A percentile compares a stretch with the other conserved stretches of the same genome.
Evolutionary conservation across 2,329 filamentous ascomycete genomes (phyloP).

Genomic region (Cercospora canescens): DNA sequence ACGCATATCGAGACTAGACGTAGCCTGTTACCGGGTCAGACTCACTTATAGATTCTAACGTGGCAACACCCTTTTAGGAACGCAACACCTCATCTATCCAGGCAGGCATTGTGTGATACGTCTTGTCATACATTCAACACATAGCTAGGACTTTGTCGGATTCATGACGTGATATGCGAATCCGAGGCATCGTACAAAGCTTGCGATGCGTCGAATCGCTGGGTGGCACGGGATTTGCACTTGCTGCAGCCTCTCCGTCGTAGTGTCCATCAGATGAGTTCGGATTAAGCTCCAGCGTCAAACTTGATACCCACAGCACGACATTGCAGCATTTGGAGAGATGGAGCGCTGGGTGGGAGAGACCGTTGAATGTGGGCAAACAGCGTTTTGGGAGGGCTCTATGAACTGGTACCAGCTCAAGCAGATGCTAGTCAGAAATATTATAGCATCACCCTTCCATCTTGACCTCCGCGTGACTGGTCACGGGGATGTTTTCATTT

Average conservation of each 20-base stretch:
- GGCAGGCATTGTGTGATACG: not conserved
- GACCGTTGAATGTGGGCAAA: not conserved
- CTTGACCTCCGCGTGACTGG: no score
- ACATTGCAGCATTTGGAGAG: conserved; percentile 1
- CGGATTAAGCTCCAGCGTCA: not conserved
- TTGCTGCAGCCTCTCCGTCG: not conserved
- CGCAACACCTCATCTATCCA: not conserved
- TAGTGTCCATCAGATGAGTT: not conserved
- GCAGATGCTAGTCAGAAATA: not conserved
- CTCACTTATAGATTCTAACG: no score
- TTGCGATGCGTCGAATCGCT: not conserved
- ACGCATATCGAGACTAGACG: no score
- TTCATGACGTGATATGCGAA: no score
- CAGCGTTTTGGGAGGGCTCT: not conserved
- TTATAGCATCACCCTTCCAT: no score
- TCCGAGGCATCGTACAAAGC: not conserved
- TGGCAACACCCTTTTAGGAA: no score
- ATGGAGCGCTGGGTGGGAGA: conserved; percentile 9
- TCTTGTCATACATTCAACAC: no score
- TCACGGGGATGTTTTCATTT: no score
- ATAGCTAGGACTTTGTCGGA: no score
- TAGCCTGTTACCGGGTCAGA: no score
- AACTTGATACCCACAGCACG: not conserved
- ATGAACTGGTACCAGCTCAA: no score
- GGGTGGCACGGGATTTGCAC: not conserved